Conservation (phyloP, 805 yeast genomes). For the Ogataea minuta region DNA sequence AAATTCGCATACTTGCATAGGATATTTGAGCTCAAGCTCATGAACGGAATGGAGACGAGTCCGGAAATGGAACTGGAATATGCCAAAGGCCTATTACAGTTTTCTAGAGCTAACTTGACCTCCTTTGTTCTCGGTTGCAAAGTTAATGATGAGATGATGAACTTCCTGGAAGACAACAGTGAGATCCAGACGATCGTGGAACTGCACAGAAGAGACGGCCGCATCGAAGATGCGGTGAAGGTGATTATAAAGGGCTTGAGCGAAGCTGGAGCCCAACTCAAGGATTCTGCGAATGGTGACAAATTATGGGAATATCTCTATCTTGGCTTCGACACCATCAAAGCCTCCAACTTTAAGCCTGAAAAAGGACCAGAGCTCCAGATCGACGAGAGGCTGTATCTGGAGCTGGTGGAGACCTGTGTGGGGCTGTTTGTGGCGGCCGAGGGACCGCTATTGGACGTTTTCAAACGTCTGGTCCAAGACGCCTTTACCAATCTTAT, state of each 20-base stretch:
- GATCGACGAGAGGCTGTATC: conserved; percentile 38
- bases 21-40: conserved; percentile 28
- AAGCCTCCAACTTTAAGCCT: conserved; percentile 20
- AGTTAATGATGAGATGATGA: conserved; percentile 18
- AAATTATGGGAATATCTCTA: conserved; percentile 37
- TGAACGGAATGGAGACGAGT: conserved; percentile 11
- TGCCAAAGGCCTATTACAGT: conserved; percentile 28
- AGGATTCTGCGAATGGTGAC: conserved; percentile 10
- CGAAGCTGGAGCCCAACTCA: conserved; percentile 22
- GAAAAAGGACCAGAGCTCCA: conserved; percentile 23
- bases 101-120: conserved; percentile 18
- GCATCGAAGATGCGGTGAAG: conserved; percentile 34
- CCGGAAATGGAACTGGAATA: conserved; percentile 24
- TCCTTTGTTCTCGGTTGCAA: conserved; percentile 20
- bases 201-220: conserved; percentile 26
- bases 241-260: conserved; percentile 23
- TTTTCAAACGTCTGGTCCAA: conserved; percentile 40
- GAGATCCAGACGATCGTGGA: conserved; percentile 35
- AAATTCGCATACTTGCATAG: conserved; percentile 35
- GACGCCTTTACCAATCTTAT: conserved; percentile 42
- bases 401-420: conserved; percentile 38
- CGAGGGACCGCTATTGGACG: conserved; percentile 28
- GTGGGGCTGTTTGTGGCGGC: conserved; percentile 35
- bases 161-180: conserved; percentile 24
- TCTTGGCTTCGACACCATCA: conserved; percentile 35